Base-by-base conservation (phyloP, 1,284 basidiomycete species). In the Ganoderma lingzhi region DNA sequence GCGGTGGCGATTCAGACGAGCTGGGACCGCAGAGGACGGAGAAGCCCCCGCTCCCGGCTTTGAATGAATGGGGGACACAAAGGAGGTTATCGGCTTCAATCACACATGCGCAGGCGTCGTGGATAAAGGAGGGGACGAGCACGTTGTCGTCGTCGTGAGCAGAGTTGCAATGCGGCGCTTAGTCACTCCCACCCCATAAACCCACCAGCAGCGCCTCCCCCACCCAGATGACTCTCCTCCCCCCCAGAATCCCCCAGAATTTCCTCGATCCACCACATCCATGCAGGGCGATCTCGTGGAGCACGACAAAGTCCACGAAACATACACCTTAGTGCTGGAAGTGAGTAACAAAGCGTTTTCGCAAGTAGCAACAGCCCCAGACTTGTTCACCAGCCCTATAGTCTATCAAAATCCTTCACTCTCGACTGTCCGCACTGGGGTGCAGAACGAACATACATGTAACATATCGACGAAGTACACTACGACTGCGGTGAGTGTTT, bases 141-240 rank as follows among this genome's bases (percentile, higher is more conserved):
- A 73, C 72, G 70, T 73, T 71, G 72, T 71, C 65, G 72, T 71
- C 63, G 72, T 73, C 72, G 72, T 73, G 72, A 73, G 70, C 68
- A 62, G 69, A 73, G 71, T 53, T 62, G 65, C 68, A 69, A 68
- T 63, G 64, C 70, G 69, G 72, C 72, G 72, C 72, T 71, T 73
- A 73, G 70, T 69, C 69, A 73, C 45, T 3, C 62, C 12, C 48
- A 8, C 35, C 62, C 45, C 62, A 63, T 61, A 61, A 41, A 61
- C 37, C 3, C 59, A 41, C 59, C 23, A 41, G 10, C 39, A 23
- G 44, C 44, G 44, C 44, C 44, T 45, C 44, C 19, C 19, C 45
- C 19, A 35, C 37, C n/a, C 32, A 37, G 17, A 39, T 35, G 37
- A 28, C 12, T 60, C 58, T 39, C 58, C 4, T 32, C 23, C 37